Evolutionary conservation across 495 filamentous ascomycete genomes (phyloP), one percentile per base, ranked within the genome.

Genomic region (Aspergillus haitiensis): DNA sequence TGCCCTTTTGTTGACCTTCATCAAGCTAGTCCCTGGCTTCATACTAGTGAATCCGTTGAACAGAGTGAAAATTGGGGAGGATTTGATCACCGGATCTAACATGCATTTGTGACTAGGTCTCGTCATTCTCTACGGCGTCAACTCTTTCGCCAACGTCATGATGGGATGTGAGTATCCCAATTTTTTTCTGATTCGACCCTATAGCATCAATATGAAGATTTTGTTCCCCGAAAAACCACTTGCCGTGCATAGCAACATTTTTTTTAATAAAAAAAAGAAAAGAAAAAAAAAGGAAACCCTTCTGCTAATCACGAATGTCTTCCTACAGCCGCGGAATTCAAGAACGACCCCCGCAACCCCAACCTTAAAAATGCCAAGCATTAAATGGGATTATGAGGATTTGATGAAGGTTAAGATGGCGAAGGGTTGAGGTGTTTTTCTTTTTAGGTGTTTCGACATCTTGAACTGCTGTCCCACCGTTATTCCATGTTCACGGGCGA

Each of bases 281-380:
- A 3, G 11, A 11, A 10, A 40, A 11, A 7, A 4, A 10, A 10
- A 40, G n/a, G 53, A 9, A 12, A 51, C 37, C 52, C 34, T 33
- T 32, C 27, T 10, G 21, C 70, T 75, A 65, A 76, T 67, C 47
- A 34, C 52, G 46, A 21, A 54, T 53, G 12, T 52, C 54, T 57
- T 52, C 52, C 54, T 27, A 52, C 69, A 98, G 93, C 84, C 78
- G 90, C 87, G 59, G 89, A 98, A 74, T 96, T 82, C 86, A 93
- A 90, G 86, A 93, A 94, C 82, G 93, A 98, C 80, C 93, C 93
- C 63, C 84, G 93, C 72, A 96, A 96, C 84, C 89, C 88, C 66
- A 80, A 84, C 70, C 75, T 78, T 40, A 88, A 88, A 82, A 80
- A 82, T 68, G 66, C 74, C 47, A 70, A 69, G 63, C 74, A 76